phyloP scores from a whole-genome alignment of 345 rosid genomes.

The Moricandia arvensis region DNA sequence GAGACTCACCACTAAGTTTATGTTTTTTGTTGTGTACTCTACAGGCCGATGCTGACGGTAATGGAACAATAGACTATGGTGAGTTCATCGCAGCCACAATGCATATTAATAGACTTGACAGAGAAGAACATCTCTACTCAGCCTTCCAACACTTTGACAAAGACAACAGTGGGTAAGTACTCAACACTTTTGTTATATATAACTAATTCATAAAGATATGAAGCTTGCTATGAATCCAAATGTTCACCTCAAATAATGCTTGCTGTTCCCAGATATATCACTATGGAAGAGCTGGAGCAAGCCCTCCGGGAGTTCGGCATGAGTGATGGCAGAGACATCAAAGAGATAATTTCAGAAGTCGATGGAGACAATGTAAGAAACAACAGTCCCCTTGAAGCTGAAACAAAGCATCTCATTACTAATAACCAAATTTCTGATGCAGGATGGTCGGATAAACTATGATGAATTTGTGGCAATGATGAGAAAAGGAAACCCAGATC shows the following conservation, averaged over 20 bases:
- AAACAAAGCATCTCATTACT: background rate
- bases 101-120: conserved; percentile 64
- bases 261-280: conserved; percentile 43
- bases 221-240: background rate
- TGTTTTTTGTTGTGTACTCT: background rate
- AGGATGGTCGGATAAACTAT: conserved; percentile 92
- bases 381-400: conserved; percentile 9
- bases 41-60: conserved; percentile 57
- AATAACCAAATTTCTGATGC: conserved; percentile 11
- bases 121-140: conserved; percentile 71
- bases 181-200: background rate
- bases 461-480: conserved; percentile 97
- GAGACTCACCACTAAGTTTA: background rate
- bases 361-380: conserved; percentile 56
- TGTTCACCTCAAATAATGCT: conserved; percentile 13
- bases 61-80: conserved; percentile 60
- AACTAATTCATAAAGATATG: background rate
- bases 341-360: conserved; percentile 59
- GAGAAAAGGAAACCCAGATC: conserved; percentile 91
- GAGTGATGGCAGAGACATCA: conserved; percentile 58
- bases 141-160: conserved; percentile 78
- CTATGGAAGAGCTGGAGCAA: conserved; percentile 64
- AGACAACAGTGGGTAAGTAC: conserved; percentile 69
- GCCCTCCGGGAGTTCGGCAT: conserved; percentile 57
- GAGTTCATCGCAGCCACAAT: conserved; percentile 65